Conservation (phyloP, 331 rosid genomes). For the Acacia concinna region DNA sequence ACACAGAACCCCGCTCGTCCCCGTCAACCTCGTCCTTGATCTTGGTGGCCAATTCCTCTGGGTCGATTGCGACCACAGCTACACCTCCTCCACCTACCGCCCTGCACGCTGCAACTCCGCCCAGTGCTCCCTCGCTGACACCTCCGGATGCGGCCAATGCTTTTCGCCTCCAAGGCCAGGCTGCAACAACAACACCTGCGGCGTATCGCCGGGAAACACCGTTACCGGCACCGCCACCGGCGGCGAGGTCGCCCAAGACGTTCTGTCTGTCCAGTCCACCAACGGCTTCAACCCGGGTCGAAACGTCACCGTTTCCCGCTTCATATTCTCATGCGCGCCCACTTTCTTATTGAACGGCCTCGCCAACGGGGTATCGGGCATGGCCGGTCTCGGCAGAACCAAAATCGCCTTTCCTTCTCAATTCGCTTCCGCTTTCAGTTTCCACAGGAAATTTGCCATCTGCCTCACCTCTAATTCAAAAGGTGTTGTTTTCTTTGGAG, state of each 20-base stretch:
- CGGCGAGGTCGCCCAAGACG: constrained; percentile 57
- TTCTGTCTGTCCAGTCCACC: constrained; percentile 56
- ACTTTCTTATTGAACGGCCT: constrained; percentile 56
- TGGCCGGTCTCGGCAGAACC: constrained; percentile 77
- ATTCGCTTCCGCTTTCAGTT: constrained; percentile 65
- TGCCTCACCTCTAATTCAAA: constrained; percentile 41
- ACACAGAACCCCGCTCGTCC: constrained; percentile 69
- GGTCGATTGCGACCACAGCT: constrained; percentile 59
- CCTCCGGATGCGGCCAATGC: too few relatives aligned
- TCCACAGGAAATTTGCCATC: constrained; percentile 64
- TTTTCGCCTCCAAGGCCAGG: constrained; percentile 61
- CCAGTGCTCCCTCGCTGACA: constrained; percentile 62
- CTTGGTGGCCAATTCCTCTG: constrained; percentile 70
- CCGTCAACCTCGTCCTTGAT: constrained; percentile 54
- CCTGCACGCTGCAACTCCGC: constrained; percentile 66
- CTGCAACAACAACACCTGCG: constrained; percentile 76
- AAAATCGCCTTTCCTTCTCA: constrained; percentile 61
- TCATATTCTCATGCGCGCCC: constrained; percentile 65
- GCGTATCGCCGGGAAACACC: constrained; percentile 45
- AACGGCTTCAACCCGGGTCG: constrained; percentile 52
- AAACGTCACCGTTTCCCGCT: constrained; percentile 38
- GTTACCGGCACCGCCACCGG: constrained; percentile 53
- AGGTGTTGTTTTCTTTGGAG: constrained; percentile 68
- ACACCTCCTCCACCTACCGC: constrained; percentile 67
- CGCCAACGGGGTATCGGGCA: constrained; percentile 57